Conservation (phyloP, 441 rosid genomes). For the Raphanus hybrid region DNA sequence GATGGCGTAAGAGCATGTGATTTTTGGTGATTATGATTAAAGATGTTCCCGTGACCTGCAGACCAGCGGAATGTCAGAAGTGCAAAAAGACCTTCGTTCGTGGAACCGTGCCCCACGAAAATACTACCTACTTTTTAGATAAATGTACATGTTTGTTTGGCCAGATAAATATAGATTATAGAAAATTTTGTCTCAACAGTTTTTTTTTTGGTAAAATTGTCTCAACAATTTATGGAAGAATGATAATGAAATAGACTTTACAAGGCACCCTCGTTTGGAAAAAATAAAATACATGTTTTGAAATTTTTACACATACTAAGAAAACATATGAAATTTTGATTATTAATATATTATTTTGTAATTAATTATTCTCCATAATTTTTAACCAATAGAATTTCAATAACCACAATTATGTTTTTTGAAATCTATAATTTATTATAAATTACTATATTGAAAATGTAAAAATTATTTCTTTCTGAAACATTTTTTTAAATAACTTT, state of each 20-base stretch:
- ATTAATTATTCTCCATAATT: no score
- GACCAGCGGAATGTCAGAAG: conserved; percentile 28
- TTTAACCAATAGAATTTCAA: no score
- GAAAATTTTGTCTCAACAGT: neutral
- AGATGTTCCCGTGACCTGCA: conserved; percentile 53
- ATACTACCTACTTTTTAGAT: neutral
- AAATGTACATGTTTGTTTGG: neutral
- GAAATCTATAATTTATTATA: no score
- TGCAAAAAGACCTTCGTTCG: conserved; percentile 9
- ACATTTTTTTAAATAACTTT: no score
- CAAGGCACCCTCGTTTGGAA: neutral
- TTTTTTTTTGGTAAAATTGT: neutral
- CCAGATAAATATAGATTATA: neutral
- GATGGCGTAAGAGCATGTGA: conserved; percentile 33
- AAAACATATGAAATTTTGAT: no score
- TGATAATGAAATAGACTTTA: neutral
- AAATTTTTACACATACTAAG: no score
- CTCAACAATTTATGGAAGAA: no score
- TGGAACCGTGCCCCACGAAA: neutral
- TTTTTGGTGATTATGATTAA: conserved; percentile 27
- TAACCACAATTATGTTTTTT: no score
- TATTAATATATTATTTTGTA: no score
- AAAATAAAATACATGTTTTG: no score
- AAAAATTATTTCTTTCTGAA: no score
- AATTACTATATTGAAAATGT: no score